A percentile compares a stretch with the other conserved stretches of the same genome.
Conservation (phyloP, 768 basidiomycete genomes). For the Leucosporidium creatinivorum region DNA sequence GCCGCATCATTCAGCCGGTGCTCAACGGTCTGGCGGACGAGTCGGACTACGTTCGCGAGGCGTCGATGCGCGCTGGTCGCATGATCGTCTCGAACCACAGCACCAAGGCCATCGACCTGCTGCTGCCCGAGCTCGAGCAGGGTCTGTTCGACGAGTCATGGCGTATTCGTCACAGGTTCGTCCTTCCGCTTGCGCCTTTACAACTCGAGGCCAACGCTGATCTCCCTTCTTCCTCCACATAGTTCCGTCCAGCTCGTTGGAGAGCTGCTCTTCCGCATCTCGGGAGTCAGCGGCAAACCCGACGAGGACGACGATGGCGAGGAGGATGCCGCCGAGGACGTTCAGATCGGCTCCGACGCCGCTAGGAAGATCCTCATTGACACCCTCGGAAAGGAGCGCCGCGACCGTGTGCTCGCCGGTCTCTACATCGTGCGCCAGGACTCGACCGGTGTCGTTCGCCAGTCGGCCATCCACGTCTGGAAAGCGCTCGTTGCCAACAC, state of each 20-base stretch:
- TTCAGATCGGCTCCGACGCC: conserved; percentile 54
- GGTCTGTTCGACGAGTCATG: conserved; percentile 93
- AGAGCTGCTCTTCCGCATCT: conserved; percentile 90
- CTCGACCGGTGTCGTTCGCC: conserved; percentile 76
- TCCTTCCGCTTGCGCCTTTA: conserved; percentile 5
- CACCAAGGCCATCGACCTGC: conserved; percentile 77
- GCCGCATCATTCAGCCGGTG: conserved; percentile 88
- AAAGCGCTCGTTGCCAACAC: conserved; percentile 95
- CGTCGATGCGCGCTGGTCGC: conserved; percentile 95
- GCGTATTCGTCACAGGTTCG: conserved; percentile 72
- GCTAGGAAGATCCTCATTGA: conserved; percentile 81
- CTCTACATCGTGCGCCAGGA: conserved; percentile 92
- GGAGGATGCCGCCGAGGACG: conserved; percentile 48
- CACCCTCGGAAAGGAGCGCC: conserved; percentile 75
- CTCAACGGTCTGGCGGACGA: conserved; percentile 81
- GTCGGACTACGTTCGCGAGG: conserved; percentile 92
- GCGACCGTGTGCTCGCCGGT: conserved; percentile 83
- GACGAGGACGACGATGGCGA: conserved; percentile 51
- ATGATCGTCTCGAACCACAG: conserved; percentile 97
- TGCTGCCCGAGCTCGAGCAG: conserved; percentile 85
- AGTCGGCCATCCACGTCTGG: conserved; percentile 92
- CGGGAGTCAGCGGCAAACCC: conserved; percentile 85
- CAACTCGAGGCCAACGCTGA: neutral
- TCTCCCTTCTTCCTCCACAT: conserved; percentile 57
- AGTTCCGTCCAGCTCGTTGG: conserved; percentile 85